These are phyloP conservation scores for Mycena floridula DNA, from an alignment of 768 basidiomycete species.

Conservation along the genomic window DNA sequence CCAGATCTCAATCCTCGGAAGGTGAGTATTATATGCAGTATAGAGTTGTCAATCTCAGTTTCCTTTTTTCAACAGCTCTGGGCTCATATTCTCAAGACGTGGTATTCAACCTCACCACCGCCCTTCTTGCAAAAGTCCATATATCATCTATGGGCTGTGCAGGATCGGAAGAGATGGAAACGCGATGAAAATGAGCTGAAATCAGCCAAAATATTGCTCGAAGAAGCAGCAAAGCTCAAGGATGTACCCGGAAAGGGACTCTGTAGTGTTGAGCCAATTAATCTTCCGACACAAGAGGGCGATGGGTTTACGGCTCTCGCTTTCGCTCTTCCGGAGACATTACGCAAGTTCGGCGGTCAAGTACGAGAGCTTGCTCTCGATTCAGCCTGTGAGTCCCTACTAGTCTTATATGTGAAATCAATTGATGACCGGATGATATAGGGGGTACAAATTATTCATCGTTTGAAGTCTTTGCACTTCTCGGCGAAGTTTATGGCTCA, in stretches of 20 bases:
- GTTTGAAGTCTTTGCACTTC: no score
- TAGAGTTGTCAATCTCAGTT: no score
- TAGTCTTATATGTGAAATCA: no score
- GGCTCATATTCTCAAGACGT: no score
- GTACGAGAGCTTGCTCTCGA: slow-evolving; percentile 23
- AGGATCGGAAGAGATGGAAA: slow-evolving; percentile 14
- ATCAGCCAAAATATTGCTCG: slow-evolving; percentile 17
- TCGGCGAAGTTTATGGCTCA: slow-evolving; percentile 25
- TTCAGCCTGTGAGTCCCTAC: slow-evolving; percentile 20
- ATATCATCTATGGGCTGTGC: background rate
- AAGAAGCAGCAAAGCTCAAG: slow-evolving; percentile 8
- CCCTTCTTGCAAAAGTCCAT: slow-evolving; percentile 4
- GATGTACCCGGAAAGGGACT: background rate
- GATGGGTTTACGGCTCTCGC: slow-evolving; percentile 17
- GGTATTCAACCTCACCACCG: no score
- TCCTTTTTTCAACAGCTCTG: no score
- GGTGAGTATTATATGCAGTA: no score
- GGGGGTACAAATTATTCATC: slow-evolving; percentile 30
- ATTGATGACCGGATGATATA: no score
- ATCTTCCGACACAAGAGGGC: background rate
- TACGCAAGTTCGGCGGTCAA: slow-evolving; percentile 4
- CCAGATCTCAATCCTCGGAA: no score
- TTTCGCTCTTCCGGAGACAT: slow-evolving; percentile 17
- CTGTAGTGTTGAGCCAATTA: no score
- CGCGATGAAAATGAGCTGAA: slow-evolving; percentile 17